A percentile compares a stretch with the other conserved stretches of the same genome.
These are phyloP conservation scores for Russula olivacea DNA, from an alignment of 768 basidiomycete species.

Conservation along the genomic window DNA sequence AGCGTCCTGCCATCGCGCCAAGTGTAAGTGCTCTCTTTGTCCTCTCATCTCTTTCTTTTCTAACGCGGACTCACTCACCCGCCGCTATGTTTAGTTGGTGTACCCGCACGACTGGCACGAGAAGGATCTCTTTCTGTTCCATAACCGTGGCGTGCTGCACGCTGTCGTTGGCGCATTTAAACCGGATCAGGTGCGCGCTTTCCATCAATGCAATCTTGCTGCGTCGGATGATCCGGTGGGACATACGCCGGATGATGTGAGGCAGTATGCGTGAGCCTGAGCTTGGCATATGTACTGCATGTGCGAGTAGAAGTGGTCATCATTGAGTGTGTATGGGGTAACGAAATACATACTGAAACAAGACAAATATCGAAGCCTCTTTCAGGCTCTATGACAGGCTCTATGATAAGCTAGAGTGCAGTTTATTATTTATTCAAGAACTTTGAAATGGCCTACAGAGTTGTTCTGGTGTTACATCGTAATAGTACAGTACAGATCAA, in stretches of 20 bases:
- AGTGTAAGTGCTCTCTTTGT: slow-evolving; percentile 38
- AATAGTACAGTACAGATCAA: background rate
- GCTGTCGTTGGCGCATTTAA: slow-evolving; percentile 72
- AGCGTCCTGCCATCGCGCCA: slow-evolving; percentile 86
- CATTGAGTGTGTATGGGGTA: too few species aligned
- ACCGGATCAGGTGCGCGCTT: slow-evolving; percentile 60
- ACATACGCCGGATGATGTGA: slow-evolving; percentile 58
- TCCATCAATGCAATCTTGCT: slow-evolving; percentile 84
- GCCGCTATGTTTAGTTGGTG: slow-evolving; percentile 44
- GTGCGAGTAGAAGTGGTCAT: too few species aligned
- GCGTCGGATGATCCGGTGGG: slow-evolving; percentile 66
- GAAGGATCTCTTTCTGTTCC: slow-evolving; percentile 76
- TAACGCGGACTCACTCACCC: background rate
- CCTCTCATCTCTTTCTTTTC: background rate
- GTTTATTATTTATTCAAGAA: background rate
- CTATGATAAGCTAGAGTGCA: too few species aligned
- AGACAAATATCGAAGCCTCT: too few species aligned
- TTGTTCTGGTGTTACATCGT: background rate
- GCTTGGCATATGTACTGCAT: background rate
- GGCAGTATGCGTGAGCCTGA: slow-evolving; percentile 45
- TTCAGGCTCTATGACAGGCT: too few species aligned
- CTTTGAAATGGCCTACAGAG: background rate
- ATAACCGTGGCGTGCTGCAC: slow-evolving; percentile 78
- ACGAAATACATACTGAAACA: too few species aligned
- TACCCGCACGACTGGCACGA: slow-evolving; percentile 87